These are phyloP conservation scores for Oryza brachyantha DNA, from an alignment of 176 grass and related monocot species.

Conservation along the genomic window DNA sequence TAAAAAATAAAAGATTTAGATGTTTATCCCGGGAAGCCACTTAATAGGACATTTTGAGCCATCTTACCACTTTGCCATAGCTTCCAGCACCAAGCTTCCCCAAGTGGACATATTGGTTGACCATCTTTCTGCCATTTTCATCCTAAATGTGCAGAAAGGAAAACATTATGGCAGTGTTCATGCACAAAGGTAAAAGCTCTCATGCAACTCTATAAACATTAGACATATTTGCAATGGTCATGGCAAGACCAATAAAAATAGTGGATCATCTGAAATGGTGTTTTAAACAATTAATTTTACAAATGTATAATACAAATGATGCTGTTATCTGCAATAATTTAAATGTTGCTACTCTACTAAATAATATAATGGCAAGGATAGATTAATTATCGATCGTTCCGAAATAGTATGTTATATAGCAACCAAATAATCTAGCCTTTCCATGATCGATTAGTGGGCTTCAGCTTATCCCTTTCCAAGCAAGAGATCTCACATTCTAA, in stretches of 20 bases:
- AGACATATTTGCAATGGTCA: neutral
- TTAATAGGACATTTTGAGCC: constrained; percentile 17
- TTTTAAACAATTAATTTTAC: neutral
- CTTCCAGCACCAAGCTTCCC: constrained; percentile 81
- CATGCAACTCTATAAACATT: neutral
- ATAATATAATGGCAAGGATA: neutral
- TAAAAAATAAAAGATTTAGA: neutral
- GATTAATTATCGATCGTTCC: neutral
- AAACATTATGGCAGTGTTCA: neutral
- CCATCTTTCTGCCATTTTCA: constrained; percentile 71
- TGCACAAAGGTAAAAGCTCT: constrained; percentile 3
- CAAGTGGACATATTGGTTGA: constrained; percentile 81
- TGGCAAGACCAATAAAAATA: neutral
- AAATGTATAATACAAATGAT: neutral
- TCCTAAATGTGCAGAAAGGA: constrained; percentile 48
- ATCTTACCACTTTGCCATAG: constrained; percentile 93
- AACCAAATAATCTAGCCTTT: neutral
- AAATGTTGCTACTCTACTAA: neutral
- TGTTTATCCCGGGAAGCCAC: neutral
- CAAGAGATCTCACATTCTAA: neutral
- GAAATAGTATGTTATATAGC: neutral
- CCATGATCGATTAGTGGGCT: neutral
- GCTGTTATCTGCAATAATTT: neutral
- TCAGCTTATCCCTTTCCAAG: neutral
- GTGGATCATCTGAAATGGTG: neutral